Evolutionary conservation across 805 yeast genomes (phyloP).

Genomic region (Pichia paraexigua): DNA sequence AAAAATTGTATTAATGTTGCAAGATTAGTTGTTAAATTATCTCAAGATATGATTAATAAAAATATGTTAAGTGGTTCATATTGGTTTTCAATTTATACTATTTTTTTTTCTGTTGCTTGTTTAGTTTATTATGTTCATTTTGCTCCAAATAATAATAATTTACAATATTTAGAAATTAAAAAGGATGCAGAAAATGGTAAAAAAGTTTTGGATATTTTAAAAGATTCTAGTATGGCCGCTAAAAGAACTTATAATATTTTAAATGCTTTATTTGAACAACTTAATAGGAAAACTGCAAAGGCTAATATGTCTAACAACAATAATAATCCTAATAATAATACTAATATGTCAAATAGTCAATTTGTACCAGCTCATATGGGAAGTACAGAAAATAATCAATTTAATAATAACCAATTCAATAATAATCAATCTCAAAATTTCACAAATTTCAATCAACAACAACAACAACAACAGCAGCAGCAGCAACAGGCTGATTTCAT

Average conservation of each 20-base stretch:
- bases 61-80: slow-evolving; percentile 74
- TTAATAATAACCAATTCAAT: neutral
- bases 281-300: slow-evolving; percentile 63
- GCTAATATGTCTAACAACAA: slow-evolving; percentile 14
- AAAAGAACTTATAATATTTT: slow-evolving; percentile 70
- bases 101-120: slow-evolving; percentile 83
- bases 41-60: slow-evolving; percentile 70
- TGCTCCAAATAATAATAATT: slow-evolving; percentile 27
- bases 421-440: neutral
- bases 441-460: neutral
- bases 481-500: neutral
- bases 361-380: neutral
- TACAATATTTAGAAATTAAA: slow-evolving; percentile 50
- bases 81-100: slow-evolving; percentile 87
- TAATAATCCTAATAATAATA: neutral
- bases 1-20: slow-evolving; percentile 81
- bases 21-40: slow-evolving; percentile 68
- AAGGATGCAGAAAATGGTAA: slow-evolving; percentile 79
- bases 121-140: slow-evolving; percentile 69
- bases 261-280: slow-evolving; percentile 70
- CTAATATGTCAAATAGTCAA: neutral
- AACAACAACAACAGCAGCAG: too few species aligned
- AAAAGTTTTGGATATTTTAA: slow-evolving; percentile 59
- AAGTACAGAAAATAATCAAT: neutral
- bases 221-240: slow-evolving; percentile 71